These are phyloP conservation scores for Aspergillus ellipticus DNA, from an alignment of 495 filamentous ascomycete species.

Conservation along the genomic window DNA sequence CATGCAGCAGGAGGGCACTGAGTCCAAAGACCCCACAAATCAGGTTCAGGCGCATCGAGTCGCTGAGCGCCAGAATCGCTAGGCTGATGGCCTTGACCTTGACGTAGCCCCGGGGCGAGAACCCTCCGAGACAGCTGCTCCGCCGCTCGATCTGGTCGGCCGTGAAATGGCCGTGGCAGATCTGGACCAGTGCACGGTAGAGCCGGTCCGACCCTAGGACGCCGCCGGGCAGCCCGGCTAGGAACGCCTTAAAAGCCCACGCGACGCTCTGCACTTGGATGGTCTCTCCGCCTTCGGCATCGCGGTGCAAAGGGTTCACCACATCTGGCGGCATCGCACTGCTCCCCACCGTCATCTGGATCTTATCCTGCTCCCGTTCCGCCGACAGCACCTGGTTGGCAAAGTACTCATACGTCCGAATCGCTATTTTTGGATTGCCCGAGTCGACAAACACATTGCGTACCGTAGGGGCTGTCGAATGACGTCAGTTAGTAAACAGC, in stretches of 20 bases:
- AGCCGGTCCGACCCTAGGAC: constrained; percentile 65
- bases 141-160: constrained; percentile 37
- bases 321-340: constrained; percentile 21
- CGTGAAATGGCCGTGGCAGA: constrained; percentile 52
- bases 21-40: constrained; percentile 42
- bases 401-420: constrained; percentile 36
- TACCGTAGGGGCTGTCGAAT: constrained; percentile 19
- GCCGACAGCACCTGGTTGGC: constrained; percentile 33
- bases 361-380: constrained; percentile 29
- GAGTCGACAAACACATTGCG: constrained; percentile 32
- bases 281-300: constrained; percentile 21
- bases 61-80: constrained; percentile 37
- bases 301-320: constrained; percentile 15
- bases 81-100: constrained; percentile 31
- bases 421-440: constrained; percentile 30
- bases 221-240: constrained; percentile 68
- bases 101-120: constrained; percentile 13
- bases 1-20: constrained; percentile 26
- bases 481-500: not conserved
- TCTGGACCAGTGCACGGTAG: constrained; percentile 62
- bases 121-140: constrained; percentile 13
- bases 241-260: constrained; percentile 65
- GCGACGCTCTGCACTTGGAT: constrained; percentile 62
- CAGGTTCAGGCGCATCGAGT: constrained; percentile 36
- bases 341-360: constrained; percentile 31